Evolutionary conservation across 2,329 filamentous ascomycete species (phyloP).

Genomic region (Trichoderma guizhouense): DNA sequence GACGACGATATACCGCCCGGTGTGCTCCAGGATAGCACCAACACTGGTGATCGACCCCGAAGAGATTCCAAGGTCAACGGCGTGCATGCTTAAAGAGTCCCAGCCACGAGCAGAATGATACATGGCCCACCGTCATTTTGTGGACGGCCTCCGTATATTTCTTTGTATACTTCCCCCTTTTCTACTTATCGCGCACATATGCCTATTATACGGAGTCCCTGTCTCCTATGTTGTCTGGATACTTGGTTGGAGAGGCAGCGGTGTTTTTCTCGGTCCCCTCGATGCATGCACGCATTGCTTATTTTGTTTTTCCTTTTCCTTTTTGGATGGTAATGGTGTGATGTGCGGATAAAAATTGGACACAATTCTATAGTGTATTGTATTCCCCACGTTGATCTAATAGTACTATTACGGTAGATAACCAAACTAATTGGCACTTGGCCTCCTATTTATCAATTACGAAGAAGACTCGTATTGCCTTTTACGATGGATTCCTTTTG

Average conservation of each 20-base stretch:
- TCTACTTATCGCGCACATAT: conserved; percentile 1
- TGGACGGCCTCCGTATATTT: conserved; percentile 8
- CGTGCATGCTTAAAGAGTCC: conserved; percentile 5
- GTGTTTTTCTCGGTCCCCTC: conserved; percentile 1
- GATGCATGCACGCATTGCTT: conserved; percentile 11
- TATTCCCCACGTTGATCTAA: conserved; percentile 11
- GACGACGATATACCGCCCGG: conserved; percentile 28
- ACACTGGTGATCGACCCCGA: conserved; percentile 33
- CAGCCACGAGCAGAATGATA: background rate
- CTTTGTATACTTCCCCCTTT: conserved; percentile 14
- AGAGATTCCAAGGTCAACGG: conserved; percentile 37
- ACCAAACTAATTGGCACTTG: background rate
- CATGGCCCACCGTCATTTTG: no score
- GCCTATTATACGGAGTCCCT: conserved; percentile 11
- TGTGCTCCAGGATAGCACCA: conserved; percentile 36
- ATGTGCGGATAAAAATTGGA: conserved; percentile 12
- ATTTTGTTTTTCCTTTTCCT: background rate
- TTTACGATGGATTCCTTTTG: background rate
- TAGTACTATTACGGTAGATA: background rate
- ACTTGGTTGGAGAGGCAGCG: conserved; percentile 17
- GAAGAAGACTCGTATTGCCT: background rate
- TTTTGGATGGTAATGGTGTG: conserved; percentile 14
- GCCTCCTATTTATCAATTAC: background rate
- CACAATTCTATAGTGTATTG: conserved; percentile 6
- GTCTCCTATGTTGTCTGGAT: conserved; percentile 18